A percentile compares a stretch with the other conserved stretches of the same genome.
phyloP scores from a whole-genome alignment of 192 early-diverging fungal genomes.

The Backusella westeae region DNA sequence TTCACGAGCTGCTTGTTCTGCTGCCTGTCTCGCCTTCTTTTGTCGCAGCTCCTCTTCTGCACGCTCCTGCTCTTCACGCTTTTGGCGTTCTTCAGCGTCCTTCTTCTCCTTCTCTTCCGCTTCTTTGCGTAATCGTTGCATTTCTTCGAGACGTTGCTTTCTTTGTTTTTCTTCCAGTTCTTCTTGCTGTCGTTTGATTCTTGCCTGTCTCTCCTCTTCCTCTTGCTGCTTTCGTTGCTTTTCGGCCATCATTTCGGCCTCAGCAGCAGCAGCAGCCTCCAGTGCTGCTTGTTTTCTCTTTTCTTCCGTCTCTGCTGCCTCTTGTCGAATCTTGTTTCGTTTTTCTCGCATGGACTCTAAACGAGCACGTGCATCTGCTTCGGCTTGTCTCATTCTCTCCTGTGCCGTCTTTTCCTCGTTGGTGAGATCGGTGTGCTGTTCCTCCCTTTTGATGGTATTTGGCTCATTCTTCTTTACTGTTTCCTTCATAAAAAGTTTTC shows the following conservation, averaged over 20 bases:
- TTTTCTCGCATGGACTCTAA: conserved; percentile 31
- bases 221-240: conserved; percentile 36
- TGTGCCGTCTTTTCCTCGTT: conserved; percentile 37
- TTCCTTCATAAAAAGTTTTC: conserved; percentile 9
- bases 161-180: conserved; percentile 16
- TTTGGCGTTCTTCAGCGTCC: conserved; percentile 34
- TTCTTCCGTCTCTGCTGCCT: conserved; percentile 39
- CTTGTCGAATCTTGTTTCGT: conserved; percentile 26
- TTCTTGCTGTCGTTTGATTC: conserved; percentile 15
- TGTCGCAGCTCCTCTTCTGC: conserved; percentile 37
- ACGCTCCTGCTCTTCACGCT: conserved; percentile 33
- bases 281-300: conserved; percentile 17
- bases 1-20: conserved; percentile 28
- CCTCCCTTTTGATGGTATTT: not conserved
- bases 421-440: conserved; percentile 3
- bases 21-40: conserved; percentile 33
- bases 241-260: conserved; percentile 35
- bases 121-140: conserved; percentile 4
- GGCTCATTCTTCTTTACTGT: not conserved
- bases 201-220: conserved; percentile 21
- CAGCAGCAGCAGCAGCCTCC: conserved; percentile 25
- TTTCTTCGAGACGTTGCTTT: conserved; percentile 11
- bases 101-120: conserved; percentile 15
- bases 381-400: conserved; percentile 44
- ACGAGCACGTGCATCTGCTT: conserved; percentile 37